Base-by-base conservation (phyloP, 2,329 filamentous ascomycete species). In the Penicillium fuscoglaucum region DNA sequence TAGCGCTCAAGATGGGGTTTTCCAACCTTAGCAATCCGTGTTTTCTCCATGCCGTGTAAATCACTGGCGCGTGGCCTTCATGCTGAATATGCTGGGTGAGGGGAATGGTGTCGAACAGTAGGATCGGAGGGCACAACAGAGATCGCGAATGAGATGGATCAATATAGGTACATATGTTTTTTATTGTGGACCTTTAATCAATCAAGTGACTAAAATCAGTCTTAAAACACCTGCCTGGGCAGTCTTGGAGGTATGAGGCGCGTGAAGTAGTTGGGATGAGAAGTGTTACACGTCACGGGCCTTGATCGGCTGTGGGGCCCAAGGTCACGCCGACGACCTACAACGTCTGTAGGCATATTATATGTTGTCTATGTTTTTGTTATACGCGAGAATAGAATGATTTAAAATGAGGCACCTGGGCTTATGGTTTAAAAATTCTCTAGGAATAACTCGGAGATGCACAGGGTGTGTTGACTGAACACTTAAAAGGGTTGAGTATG, bases 11-110 rank as follows among this genome's bases (percentile, higher is more conserved):
- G 21, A 40, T 29, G 33, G 35, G 51, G 58, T 40, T 15, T 31
- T 12, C 67, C 35, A 57, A 78, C 76, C 75, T 77, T 78, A 63
- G 76, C 75, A 55, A 78, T 67, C 62, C 75, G 75, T 73, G 76
- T 78, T 73, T 68, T 76, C 67, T 78, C 76, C 76, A 78, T 78
- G 66, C 69, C 72, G 69, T 62, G 60, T 64, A 59, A 52, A 65
- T 74, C 66, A 70, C 66, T 70, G 59, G 65, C 66, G 68, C 66
- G 67, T 65, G 58, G 68, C 59, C 65, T 74, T 74, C 73, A 74
- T 75, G 60, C 52, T 65, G 61, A 43, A 56, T 46, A 29, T 37
- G 37, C 21, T 26, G 28, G 37, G 49, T 31, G 54, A 52, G 55
- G 55, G 57, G 56, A 55, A 60, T 26, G 5, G 28, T 48, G 13